A percentile compares a stretch with the other conserved stretches of the same genome.
Conservation (phyloP, 2,329 filamentous ascomycete species). For the Nigrospora osmanthi region DNA sequence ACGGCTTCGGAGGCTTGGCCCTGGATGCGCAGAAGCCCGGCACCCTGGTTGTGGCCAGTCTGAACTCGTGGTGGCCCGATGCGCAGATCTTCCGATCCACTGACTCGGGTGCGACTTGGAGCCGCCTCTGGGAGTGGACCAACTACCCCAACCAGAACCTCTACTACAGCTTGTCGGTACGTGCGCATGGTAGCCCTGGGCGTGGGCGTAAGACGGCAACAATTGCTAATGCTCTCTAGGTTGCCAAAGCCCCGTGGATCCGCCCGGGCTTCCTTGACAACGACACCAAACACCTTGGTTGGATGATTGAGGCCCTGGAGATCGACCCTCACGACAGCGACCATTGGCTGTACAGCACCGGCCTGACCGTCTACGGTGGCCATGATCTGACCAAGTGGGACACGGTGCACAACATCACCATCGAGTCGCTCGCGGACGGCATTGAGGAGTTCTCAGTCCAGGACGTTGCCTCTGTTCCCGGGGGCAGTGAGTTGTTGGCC, state of each 20-base stretch:
- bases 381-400: constrained; percentile 50
- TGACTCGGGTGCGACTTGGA: constrained; percentile 47
- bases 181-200: constrained; percentile 1
- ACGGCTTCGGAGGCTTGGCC: constrained; percentile 47
- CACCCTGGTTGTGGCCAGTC: constrained; percentile 45
- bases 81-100: constrained; percentile 47
- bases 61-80: constrained; percentile 55
- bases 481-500: constrained; percentile 41
- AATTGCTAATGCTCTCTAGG: constrained; percentile 10
- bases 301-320: constrained; percentile 53
- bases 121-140: constrained; percentile 42
- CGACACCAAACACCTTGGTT: constrained; percentile 44
- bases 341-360: constrained; percentile 55
- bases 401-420: constrained; percentile 35
- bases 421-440: constrained; percentile 41
- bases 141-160: constrained; percentile 34
- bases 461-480: constrained; percentile 38
- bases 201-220: not conserved
- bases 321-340: constrained; percentile 52
- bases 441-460: constrained; percentile 47
- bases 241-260: constrained; percentile 45
- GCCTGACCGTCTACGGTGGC: constrained; percentile 44
- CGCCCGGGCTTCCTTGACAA: constrained; percentile 36
- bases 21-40: constrained; percentile 46
- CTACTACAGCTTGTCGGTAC: constrained; percentile 36